Evolutionary conservation across 495 filamentous ascomycete genomes (phyloP).

Genomic region (Evernia prunastri): DNA sequence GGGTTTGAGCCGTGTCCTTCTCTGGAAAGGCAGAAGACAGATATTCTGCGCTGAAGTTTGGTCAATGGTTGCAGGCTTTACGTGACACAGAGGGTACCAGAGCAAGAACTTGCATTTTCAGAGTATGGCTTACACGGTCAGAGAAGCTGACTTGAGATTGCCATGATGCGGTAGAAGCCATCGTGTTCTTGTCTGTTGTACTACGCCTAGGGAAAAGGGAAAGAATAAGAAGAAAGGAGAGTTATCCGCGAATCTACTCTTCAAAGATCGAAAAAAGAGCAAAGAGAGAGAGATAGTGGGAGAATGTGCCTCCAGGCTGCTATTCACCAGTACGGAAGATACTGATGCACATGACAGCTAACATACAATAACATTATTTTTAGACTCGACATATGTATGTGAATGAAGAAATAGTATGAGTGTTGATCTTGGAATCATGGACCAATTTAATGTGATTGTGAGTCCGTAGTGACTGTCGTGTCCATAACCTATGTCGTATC

Average conservation of each 20-base stretch:
- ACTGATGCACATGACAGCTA: neutral
- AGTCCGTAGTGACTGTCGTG: neutral
- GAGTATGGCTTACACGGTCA: conserved; percentile 43
- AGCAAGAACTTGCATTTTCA: conserved; percentile 35
- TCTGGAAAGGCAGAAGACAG: conserved; percentile 32
- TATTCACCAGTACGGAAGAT: neutral
- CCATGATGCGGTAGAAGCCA: conserved; percentile 28
- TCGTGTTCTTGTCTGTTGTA: neutral
- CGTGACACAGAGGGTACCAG: conserved; percentile 6
- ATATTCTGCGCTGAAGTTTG: conserved; percentile 38
- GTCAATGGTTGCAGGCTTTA: neutral
- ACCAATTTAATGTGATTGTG: neutral
- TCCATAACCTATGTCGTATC: neutral
- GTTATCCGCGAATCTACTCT: neutral
- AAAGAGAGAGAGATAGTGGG: neutral
- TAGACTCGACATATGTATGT: neutral
- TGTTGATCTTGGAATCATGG: neutral
- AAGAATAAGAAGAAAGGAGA: neutral
- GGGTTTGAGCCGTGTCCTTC: conserved; percentile 10
- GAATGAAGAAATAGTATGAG: neutral
- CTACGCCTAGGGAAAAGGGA: no score
- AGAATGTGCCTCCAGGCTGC: neutral
- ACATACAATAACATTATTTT: neutral
- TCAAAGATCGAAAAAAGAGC: neutral
- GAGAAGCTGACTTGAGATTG: conserved; percentile 43